These are phyloP conservation scores for Schizophyllum commune DNA, from an alignment of 1,284 basidiomycete species.

Conservation along the genomic window DNA sequence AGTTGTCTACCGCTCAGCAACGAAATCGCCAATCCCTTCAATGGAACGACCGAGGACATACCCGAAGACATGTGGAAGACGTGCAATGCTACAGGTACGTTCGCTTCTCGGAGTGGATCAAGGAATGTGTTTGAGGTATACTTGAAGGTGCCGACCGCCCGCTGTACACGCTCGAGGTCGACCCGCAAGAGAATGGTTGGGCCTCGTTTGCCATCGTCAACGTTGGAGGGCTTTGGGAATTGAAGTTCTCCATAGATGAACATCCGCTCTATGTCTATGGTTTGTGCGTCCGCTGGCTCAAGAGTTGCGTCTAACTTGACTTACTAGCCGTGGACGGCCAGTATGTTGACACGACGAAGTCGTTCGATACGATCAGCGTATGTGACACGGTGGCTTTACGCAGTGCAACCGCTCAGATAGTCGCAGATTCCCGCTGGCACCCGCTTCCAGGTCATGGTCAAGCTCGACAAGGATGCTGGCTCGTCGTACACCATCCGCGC, in stretches of 20 bases:
- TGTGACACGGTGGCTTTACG: neutral
- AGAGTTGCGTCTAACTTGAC: neutral
- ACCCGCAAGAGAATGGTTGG: neutral
- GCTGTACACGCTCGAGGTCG: neutral
- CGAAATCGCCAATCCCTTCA: slow-evolving; percentile 1
- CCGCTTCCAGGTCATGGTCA: slow-evolving; percentile 3
- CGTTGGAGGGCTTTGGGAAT: slow-evolving; percentile 5
- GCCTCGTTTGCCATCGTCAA: slow-evolving; percentile 4
- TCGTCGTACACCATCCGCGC: slow-evolving; percentile 5
- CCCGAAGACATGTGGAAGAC: slow-evolving; percentile 1
- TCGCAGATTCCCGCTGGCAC: slow-evolving; percentile 2
- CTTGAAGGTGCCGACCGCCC: neutral
- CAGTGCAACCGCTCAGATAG: neutral
- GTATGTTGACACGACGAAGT: slow-evolving; percentile 3
- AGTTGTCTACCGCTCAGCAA: slow-evolving; percentile 2
- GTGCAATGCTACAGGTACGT: slow-evolving; percentile 2
- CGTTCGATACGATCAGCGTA: slow-evolving; percentile 3
- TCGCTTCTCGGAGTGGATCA: too few species aligned
- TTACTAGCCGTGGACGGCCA: slow-evolving; percentile 2
- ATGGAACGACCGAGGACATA: neutral
- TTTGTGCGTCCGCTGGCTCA: neutral
- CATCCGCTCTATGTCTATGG: slow-evolving; percentile 7
- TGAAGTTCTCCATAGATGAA: slow-evolving; percentile 5
- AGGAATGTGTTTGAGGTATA: too few species aligned
- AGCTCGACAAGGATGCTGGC: slow-evolving; percentile 5